Conservation (phyloP, 2,329 filamentous ascomycete genomes). For the Colletotrichum caudatum region DNA sequence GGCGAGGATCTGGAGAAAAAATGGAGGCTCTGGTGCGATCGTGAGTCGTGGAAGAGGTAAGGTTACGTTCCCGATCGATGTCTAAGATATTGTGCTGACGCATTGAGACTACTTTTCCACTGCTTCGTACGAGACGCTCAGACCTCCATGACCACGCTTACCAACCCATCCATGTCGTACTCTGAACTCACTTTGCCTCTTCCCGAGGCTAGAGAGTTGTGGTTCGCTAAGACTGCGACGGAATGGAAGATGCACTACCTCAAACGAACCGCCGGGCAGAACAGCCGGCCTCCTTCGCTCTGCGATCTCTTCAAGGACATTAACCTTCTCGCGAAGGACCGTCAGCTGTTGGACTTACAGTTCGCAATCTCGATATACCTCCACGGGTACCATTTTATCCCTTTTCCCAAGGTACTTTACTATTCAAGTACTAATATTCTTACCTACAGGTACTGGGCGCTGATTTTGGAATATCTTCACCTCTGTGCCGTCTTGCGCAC, state of each 20-base stretch:
- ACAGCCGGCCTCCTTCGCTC: conserved; percentile 61
- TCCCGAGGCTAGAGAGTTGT: conserved; percentile 71
- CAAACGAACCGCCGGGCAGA: conserved; percentile 52
- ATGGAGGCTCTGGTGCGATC: conserved; percentile 73
- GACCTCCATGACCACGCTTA: conserved; percentile 74
- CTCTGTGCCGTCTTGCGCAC: conserved; percentile 63
- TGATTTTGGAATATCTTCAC: conserved; percentile 75
- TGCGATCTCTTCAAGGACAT: conserved; percentile 69
- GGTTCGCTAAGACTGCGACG: conserved; percentile 72
- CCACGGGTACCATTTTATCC: too few species aligned
- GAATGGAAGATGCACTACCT: conserved; percentile 75
- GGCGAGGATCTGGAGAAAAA: conserved; percentile 70
- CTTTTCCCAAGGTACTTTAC: too few species aligned
- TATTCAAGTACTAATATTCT: conserved; percentile 50
- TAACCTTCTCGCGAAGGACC: conserved; percentile 61
- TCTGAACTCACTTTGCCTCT: conserved; percentile 75
- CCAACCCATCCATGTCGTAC: conserved; percentile 75
- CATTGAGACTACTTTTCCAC: conserved; percentile 69
- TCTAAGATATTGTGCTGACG: conserved; percentile 29
- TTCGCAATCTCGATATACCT: conserved; percentile 63
- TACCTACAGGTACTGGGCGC: conserved; percentile 72
- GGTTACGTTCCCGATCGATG: not conserved
- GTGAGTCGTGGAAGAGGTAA: conserved; percentile 75
- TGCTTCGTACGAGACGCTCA: conserved; percentile 75
- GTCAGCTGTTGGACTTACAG: conserved; percentile 66